Percentiles rank a stretch among this genome's conserved stretches.
Evolutionary conservation across 73 alveolate species (phyloP).

Genomic region (Paramecium sexaurelia): DNA sequence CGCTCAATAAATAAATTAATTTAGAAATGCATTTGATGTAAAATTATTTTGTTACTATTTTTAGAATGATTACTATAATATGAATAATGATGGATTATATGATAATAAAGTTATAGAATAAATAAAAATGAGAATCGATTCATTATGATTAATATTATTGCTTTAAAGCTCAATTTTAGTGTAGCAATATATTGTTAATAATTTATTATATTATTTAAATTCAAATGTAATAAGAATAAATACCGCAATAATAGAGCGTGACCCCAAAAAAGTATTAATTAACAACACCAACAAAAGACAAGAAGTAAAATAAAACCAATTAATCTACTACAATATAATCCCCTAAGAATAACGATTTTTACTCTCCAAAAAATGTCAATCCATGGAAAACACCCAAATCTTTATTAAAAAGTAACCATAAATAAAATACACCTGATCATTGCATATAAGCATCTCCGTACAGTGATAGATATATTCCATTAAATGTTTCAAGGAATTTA

Average conservation of each 20-base stretch:
- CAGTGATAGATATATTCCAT: constrained; percentile 48
- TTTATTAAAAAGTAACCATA: constrained; percentile 3
- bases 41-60: background rate
- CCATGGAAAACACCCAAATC: constrained; percentile 62
- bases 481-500: constrained; percentile 13
- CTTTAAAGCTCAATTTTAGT: constrained; percentile 20
- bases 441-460: background rate
- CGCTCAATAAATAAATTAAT: background rate
- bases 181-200: background rate
- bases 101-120: background rate
- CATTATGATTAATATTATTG: background rate
- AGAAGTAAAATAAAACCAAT: background rate
- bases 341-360: constrained; percentile 9
- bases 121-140: background rate
- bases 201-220: background rate
- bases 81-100: background rate
- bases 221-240: constrained; percentile 39
- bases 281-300: background rate
- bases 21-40: background rate
- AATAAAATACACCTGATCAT: constrained; percentile 17
- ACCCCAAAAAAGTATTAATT: background rate
- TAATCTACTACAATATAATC: constrained; percentile 21
- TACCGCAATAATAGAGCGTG: background rate
- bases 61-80: background rate
- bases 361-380: constrained; percentile 9